phyloP scores from a whole-genome alignment of 1,284 basidiomycete genomes.

The Porphyrellus sp. region DNA sequence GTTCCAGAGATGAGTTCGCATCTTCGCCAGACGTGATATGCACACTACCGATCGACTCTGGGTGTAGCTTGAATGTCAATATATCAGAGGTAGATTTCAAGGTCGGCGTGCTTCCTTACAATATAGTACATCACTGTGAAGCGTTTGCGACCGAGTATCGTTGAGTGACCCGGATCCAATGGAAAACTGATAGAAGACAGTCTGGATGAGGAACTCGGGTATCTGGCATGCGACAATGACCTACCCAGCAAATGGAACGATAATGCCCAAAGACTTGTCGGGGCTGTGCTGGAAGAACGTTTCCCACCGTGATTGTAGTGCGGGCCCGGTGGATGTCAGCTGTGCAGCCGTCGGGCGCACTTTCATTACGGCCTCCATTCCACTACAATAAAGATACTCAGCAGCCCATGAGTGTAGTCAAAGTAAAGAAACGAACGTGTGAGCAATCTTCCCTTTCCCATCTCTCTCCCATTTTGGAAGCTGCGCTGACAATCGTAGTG shows the following conservation, averaged over 20 bases:
- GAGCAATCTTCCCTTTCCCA: conserved; percentile 8
- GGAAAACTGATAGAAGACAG: conserved; percentile 8
- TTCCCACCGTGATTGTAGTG: conserved; percentile 14
- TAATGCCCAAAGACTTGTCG: conserved; percentile 1
- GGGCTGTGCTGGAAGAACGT: conserved; percentile 4
- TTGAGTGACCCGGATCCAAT: not conserved
- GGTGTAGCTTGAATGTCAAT: conserved; percentile 24
- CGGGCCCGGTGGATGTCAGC: not conserved
- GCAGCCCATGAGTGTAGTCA: not conserved
- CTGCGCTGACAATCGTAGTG: not conserved
- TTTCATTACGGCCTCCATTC: conserved; percentile 10
- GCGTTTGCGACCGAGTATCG: conserved; percentile 5
- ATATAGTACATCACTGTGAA: conserved; percentile 9
- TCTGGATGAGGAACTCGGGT: not conserved
- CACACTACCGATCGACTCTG: conserved; percentile 28
- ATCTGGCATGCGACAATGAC: not conserved
- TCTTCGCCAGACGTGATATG: conserved; percentile 31
- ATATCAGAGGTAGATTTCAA: not conserved
- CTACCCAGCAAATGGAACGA: conserved; percentile 6
- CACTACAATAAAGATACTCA: conserved; percentile 2
- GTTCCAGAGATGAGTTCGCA: conserved; percentile 20
- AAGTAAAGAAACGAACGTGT: conserved; percentile 15
- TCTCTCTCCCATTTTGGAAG: conserved; percentile 2
- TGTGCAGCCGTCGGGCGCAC: conserved; percentile 11
- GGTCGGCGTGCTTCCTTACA: conserved; percentile 8